Evolutionary conservation across 257 asterid genomes (phyloP).

Genomic region (Knoxia roxburghii): DNA sequence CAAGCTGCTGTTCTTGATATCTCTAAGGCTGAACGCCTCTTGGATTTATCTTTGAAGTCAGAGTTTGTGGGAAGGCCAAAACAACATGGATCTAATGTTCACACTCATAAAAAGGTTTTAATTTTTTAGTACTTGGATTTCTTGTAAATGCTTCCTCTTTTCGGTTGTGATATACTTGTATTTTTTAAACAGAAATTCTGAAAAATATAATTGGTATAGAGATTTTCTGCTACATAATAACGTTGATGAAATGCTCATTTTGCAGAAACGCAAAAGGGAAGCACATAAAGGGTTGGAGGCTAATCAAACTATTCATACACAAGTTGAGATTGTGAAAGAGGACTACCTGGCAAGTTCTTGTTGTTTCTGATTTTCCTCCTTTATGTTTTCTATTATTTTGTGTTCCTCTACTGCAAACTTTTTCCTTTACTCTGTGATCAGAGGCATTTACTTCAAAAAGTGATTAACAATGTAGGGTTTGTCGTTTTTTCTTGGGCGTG

Average conservation of each 20-base stretch:
- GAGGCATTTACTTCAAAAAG: background rate
- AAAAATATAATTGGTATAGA: background rate
- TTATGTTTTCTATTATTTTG: conserved; percentile 13
- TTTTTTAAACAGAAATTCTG: background rate
- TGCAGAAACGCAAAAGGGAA: conserved; percentile 79
- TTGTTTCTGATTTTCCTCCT: no score
- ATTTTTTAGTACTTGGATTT: background rate
- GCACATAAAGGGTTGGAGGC: conserved; percentile 52
- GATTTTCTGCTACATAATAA: conserved; percentile 2
- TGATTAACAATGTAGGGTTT: background rate
- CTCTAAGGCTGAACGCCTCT: conserved; percentile 77
- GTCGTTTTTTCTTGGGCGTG: no score
- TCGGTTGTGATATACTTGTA: background rate
- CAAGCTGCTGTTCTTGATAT: conserved; percentile 81
- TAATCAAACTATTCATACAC: conserved; percentile 66
- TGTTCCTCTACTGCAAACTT: background rate
- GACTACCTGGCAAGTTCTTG: conserved; percentile 64
- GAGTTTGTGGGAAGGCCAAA: conserved; percentile 46
- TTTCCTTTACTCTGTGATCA: no score
- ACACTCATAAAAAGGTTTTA: conserved; percentile 51
- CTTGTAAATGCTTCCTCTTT: background rate
- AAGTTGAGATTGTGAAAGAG: conserved; percentile 83
- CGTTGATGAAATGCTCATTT: conserved; percentile 4
- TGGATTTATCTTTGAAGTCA: conserved; percentile 81
- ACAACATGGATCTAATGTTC: conserved; percentile 28